Conservation (phyloP, 2,329 filamentous ascomycete genomes). For the Bipolaris victoriae region DNA sequence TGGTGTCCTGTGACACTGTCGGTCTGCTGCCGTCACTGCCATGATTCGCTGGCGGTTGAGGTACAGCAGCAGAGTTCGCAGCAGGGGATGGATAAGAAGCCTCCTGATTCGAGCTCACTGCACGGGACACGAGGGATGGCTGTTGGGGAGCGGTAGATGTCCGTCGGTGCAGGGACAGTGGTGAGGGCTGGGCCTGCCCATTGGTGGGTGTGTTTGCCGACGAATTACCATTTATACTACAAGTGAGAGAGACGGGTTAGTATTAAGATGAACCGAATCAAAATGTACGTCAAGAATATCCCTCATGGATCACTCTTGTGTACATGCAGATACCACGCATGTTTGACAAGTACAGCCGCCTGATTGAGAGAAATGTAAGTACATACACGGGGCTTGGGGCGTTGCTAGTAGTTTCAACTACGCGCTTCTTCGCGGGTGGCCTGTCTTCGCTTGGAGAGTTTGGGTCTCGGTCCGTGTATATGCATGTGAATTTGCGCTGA, state of each 20-base stretch:
- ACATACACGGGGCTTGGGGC: conserved; percentile 21
- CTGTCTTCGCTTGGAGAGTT: conserved; percentile 45
- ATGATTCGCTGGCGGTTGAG: conserved; percentile 31
- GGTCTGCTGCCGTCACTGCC: conserved; percentile 27
- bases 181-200: conserved; percentile 26
- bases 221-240: conserved; percentile 26
- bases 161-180: conserved; percentile 23
- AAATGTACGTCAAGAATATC: not conserved
- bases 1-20: conserved; percentile 42
- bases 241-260: not conserved
- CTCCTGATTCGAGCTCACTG: conserved; percentile 29
- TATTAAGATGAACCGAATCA: not conserved
- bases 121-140: conserved; percentile 6
- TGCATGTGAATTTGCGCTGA: conserved; percentile 50
- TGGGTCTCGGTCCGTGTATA: conserved; percentile 47
- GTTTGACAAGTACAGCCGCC: not conserved
- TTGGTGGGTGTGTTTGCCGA: conserved; percentile 34
- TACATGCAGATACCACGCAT: not conserved
- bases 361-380: not conserved
- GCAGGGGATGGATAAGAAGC: conserved; percentile 25
- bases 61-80: conserved; percentile 32
- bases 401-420: conserved; percentile 30
- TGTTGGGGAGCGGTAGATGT: conserved; percentile 25
- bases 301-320: not conserved
- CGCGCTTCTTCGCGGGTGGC: conserved; percentile 45